These are phyloP conservation scores for Pulveroboletus frians DNA, from an alignment of 768 basidiomycete species.

Conservation along the genomic window DNA sequence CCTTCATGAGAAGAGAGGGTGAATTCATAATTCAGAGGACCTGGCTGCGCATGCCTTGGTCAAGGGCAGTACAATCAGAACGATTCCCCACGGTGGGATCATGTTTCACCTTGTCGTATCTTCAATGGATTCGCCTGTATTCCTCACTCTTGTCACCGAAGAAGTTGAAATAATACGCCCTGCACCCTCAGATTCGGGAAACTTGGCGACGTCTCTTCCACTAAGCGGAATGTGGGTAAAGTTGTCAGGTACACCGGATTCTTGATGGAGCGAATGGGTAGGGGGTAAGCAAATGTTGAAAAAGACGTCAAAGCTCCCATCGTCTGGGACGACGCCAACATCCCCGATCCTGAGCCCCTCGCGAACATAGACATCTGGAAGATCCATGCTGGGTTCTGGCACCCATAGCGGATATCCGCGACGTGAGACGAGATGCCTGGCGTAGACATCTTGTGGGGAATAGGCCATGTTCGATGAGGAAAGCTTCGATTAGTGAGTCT, in stretches of 20 bases:
- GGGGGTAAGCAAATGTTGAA: conserved; percentile 33
- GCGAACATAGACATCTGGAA: conserved; percentile 21
- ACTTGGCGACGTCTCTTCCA: conserved; percentile 7
- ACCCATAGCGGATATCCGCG: conserved; percentile 33
- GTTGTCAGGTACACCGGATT: conserved; percentile 20
- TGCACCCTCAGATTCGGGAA: conserved; percentile 4
- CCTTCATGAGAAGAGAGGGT: conserved; percentile 21
- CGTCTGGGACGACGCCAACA: conserved; percentile 28
- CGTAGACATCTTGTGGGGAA: conserved; percentile 17
- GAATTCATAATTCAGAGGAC: conserved; percentile 10
- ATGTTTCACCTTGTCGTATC: neutral
- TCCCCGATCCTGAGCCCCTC: conserved; percentile 33
- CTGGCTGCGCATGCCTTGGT: neutral
- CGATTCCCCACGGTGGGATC: neutral
- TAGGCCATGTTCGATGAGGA: neutral
- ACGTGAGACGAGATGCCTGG: conserved; percentile 8
- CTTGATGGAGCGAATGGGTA: conserved; percentile 16
- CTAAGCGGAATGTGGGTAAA: conserved; percentile 20
- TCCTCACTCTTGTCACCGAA: conserved; percentile 4
- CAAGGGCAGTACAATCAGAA: neutral
- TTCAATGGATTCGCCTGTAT: neutral
- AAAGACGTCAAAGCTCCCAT: conserved; percentile 33
- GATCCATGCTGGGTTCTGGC: conserved; percentile 24
- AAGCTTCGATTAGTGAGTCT: neutral
- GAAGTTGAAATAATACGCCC: conserved; percentile 14